Conservation (phyloP, 2,329 filamentous ascomycete species). For the Fusarium bulbicola region DNA sequence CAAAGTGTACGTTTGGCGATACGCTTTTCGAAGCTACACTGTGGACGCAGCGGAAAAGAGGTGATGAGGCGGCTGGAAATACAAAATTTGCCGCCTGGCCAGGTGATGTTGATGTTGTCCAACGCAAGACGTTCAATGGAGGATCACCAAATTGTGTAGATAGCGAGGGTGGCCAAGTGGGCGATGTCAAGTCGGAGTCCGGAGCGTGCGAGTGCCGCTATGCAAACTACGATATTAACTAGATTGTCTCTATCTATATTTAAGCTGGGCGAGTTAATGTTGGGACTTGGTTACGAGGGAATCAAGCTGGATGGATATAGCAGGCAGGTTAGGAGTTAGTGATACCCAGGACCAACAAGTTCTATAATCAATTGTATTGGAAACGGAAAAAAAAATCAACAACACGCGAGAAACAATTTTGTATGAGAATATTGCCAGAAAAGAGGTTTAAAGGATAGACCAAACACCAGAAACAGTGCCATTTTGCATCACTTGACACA, state of each 20-base stretch:
- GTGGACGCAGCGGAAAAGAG: slow-evolving; percentile 60
- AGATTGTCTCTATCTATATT: neutral
- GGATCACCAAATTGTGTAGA: slow-evolving; percentile 65
- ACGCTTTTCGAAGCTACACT: slow-evolving; percentile 66
- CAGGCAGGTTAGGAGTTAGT: slow-evolving; percentile 20
- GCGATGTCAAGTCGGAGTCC: slow-evolving; percentile 48
- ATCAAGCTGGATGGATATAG: neutral
- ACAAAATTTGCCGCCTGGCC: slow-evolving; percentile 60
- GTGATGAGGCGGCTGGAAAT: slow-evolving; percentile 16
- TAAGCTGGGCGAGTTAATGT: neutral
- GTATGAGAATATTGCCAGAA: neutral
- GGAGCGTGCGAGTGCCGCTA: slow-evolving; percentile 53
- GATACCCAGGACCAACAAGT: slow-evolving; percentile 32
- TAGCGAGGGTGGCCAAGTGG: slow-evolving; percentile 47
- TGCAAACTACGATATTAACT: slow-evolving; percentile 44
- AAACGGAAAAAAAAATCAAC: slow-evolving; percentile 9
- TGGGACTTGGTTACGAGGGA: neutral
- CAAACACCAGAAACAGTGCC: neutral
- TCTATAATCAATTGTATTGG: slow-evolving; percentile 17
- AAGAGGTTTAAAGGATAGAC: neutral
- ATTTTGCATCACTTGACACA: slow-evolving; percentile 5
- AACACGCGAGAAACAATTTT: neutral
- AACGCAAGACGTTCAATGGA: slow-evolving; percentile 53
- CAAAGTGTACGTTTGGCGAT: slow-evolving; percentile 66
- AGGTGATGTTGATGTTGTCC: slow-evolving; percentile 64